Base-by-base conservation (phyloP, 2,329 filamentous ascomycete genomes). In the Talaromyces sp. region DNA sequence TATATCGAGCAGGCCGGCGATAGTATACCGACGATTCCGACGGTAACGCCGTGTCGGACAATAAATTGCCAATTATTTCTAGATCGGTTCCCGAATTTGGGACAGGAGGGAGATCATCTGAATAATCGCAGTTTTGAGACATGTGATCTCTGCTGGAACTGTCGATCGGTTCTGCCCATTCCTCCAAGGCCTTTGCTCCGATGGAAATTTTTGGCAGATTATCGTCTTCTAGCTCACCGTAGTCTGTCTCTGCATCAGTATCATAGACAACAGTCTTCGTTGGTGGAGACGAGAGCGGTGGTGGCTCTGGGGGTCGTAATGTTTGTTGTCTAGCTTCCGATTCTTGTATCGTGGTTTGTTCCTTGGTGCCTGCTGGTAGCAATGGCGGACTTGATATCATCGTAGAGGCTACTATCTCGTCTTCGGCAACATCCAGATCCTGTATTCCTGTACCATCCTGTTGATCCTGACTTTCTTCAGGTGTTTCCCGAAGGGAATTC, bases 231-330 rank as follows among this genome's bases (percentile, higher is more conserved):
- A 68, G 63, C 9, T 77, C 75, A 27, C 70, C 72, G 33, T 73
- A 72, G 15, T 79, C 75, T 13, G 74, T 71, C n/a, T 80, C 78
- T 1, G 72, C 77, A 67, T 80, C 78, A 2, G 78, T 80, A 61
- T 79, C 78, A 68, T 80, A 79, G 15, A 80, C 68, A n/a, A 80
- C 73, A 1, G 71, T 76, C 58, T 71, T 72, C 43, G 73, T 70
- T n/a, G 35, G 52, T 15, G 67, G 70, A 41, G 68, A 68, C 7
- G 63, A 37, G 15, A 19, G 63, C 3, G 58, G 61, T 11, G 58
- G 63, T 4, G 58, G 39, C 47, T 64, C 54, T 60, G 43, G 50
- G 13, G 31, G 39, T 15, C 39, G 15, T 22, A 39, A 39, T n/a
- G 37, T 43, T 35, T 13, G 37, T 13, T 58, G 10, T 47, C n/a